Base-by-base conservation (phyloP, 2,329 filamentous ascomycete species). In the Alternaria conjuncta region DNA sequence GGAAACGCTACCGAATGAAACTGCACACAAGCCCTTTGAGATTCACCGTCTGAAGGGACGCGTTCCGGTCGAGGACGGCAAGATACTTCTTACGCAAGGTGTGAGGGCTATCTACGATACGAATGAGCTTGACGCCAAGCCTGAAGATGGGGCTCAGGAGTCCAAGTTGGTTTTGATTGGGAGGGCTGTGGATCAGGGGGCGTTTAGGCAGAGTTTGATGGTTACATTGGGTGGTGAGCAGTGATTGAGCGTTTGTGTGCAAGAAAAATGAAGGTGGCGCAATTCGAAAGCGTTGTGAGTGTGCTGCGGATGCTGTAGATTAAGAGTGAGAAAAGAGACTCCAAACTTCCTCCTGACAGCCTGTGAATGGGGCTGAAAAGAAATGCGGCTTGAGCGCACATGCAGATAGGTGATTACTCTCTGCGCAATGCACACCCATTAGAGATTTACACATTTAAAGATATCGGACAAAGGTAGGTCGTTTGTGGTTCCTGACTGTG, bases 31-130 rank as follows among this genome's bases (percentile, higher is more conserved):
- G 57, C 46, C 78, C 4, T 92, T 96, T 67, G 94, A 97, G 73
- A 90, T 98, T 21, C 95, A 99, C 76, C 88, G 96, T 12, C 83
- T 93, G 36, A 99, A 99, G 78, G 95, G 94, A 1, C 88, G 93
- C 3, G 79, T 98, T 7, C 83, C 87, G 0, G 83, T 95, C 18
- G 75, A 82, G 0, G 84, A 90, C 58, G 93, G 92, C 1, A 82
- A 84, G 0, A 82, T 89, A 46, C 92, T 93, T 76, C 88, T 98
- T 67, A 85, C 98, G 8, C 96, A 99, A 79, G 96, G 94, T 2
- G 96, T 99, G 1, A 85, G 95, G 57, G 95, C 97, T 72, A 87
- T 98, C 15, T 99, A 98, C 78, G 96, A 99, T 74, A 91, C 98
- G 23, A 87, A 93, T 23, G 93, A 97, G 69, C 57, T 46, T 3